Evolutionary conservation across 2,329 filamentous ascomycete genomes (phyloP).

Genomic region (Fusarium sp.): DNA sequence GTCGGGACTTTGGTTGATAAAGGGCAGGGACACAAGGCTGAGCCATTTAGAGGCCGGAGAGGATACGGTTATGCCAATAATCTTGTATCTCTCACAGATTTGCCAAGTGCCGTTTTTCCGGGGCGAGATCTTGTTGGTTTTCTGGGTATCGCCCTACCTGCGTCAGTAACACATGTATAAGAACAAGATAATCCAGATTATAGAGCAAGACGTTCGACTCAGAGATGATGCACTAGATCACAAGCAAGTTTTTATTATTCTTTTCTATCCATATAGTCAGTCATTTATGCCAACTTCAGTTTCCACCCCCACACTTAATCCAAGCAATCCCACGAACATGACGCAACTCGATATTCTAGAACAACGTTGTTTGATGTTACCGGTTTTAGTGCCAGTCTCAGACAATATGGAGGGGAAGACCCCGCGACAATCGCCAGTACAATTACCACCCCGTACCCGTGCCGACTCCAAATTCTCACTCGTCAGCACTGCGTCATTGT

Average conservation of each 20-base stretch:
- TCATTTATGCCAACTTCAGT: slow-evolving; percentile 10
- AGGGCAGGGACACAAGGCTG: not conserved
- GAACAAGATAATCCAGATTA: slow-evolving; percentile 6
- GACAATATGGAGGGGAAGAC: slow-evolving; percentile 22
- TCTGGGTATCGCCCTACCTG: slow-evolving; percentile 13
- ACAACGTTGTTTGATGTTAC: slow-evolving; percentile 28
- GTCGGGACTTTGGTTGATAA: not conserved
- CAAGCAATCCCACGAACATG: slow-evolving; percentile 36
- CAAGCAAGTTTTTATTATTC: not conserved
- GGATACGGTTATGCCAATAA: slow-evolving; percentile 24
- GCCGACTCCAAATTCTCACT: slow-evolving; percentile 31
- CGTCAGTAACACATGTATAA: slow-evolving; percentile 28
- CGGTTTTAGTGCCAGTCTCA: slow-evolving; percentile 27
- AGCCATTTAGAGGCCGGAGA: not conserved
- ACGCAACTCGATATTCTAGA: slow-evolving; percentile 44
- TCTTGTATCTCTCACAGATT: slow-evolving; percentile 10
- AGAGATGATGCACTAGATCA: not conserved
- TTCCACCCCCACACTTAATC: slow-evolving; percentile 14
- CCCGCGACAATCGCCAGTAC: slow-evolving; percentile 27
- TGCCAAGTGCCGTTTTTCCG: slow-evolving; percentile 40
- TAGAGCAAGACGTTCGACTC: not conserved
- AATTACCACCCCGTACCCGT: not conserved
- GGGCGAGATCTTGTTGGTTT: slow-evolving; percentile 15
- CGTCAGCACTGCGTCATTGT: slow-evolving; percentile 34
- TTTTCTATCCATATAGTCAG: not conserved